Percentiles rank a stretch among this genome's conserved stretches.
Conservation (phyloP, 495 filamentous ascomycete genomes). For the Gamarada debralockiae region DNA sequence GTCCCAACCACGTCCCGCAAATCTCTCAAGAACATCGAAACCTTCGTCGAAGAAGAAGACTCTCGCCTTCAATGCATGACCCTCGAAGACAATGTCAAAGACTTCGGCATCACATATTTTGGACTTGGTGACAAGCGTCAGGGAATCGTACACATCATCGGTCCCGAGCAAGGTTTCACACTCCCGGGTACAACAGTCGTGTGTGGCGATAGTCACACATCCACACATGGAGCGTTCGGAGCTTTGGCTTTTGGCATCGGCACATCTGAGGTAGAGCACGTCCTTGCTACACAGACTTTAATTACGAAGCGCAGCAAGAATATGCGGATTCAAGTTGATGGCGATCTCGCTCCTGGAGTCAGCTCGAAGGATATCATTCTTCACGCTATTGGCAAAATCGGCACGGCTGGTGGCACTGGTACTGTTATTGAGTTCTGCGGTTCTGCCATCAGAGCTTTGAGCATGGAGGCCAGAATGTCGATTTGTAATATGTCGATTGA, state of each 20-base stretch:
- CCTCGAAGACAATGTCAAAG: conserved; percentile 94
- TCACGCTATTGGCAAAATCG: conserved; percentile 89
- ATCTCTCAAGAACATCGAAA: conserved; percentile 78
- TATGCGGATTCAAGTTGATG: conserved; percentile 95
- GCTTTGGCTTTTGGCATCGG: conserved; percentile 96
- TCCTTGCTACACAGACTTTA: conserved; percentile 91
- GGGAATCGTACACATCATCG: conserved; percentile 97
- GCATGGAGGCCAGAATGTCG: conserved; percentile 98
- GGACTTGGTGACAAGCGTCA: conserved; percentile 94
- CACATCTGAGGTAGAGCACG: conserved; percentile 97
- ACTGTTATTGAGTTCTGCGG: conserved; percentile 97
- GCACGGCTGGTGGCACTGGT: conserved; percentile 91
- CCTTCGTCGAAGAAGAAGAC: conserved; percentile 91
- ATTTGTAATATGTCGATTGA: conserved; percentile 99
- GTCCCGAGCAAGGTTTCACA: conserved; percentile 99
- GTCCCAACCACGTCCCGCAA: conserved; percentile 87
- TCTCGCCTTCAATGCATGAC: conserved; percentile 92
- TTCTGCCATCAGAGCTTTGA: conserved; percentile 81
- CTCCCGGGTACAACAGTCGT: conserved; percentile 96
- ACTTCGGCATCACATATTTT: conserved; percentile 95
- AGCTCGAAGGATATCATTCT: conserved; percentile 96
- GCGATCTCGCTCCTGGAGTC: conserved; percentile 83
- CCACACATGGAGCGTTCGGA: conserved; percentile 95
- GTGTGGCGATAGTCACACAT: conserved; percentile 96
- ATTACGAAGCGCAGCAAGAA: conserved; percentile 96